Percentiles rank a stretch among this genome's conserved stretches.
These are phyloP conservation scores for Sclerotinia borealis DNA, from an alignment of 2,329 filamentous ascomycete genomes.

Conservation along the genomic window DNA sequence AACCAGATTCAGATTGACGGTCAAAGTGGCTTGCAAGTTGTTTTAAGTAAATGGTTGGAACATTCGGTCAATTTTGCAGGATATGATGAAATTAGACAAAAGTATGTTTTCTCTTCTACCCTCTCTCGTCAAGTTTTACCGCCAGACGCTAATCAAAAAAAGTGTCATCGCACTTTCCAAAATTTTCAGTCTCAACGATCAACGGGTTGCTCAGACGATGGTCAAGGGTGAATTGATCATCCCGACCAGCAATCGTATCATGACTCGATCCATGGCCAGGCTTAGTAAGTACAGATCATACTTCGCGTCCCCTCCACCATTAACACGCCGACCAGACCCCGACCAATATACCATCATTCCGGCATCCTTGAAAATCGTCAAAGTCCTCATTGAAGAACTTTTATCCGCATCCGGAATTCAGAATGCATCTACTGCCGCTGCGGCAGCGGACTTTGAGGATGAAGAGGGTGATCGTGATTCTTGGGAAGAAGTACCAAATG, in stretches of 20 bases:
- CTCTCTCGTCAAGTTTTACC: background rate
- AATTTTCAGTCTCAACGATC: conserved; percentile 80
- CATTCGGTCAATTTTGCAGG: conserved; percentile 97
- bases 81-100: conserved; percentile 94
- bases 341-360: conserved; percentile 85
- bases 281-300: conserved; percentile 50
- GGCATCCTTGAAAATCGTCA: conserved; percentile 89
- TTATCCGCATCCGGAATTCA: conserved; percentile 68
- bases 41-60: conserved; percentile 92
- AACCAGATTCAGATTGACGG: conserved; percentile 75
- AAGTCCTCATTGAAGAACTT: conserved; percentile 90
- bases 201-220: conserved; percentile 68
- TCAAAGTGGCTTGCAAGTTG: conserved; percentile 78
- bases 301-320: background rate
- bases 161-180: conserved; percentile 91
- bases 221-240: conserved; percentile 92
- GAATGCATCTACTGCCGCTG: conserved; percentile 53
- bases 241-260: conserved; percentile 72
- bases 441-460: conserved; percentile 49
- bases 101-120: conserved; percentile 51
- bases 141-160: conserved; percentile 30
- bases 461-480: conserved; percentile 72
- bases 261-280: conserved; percentile 87
- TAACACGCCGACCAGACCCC: conserved; percentile 51
- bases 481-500: conserved; percentile 81